phyloP scores from a whole-genome alignment of 768 basidiomycete species.

The Mycena vitilis region DNA sequence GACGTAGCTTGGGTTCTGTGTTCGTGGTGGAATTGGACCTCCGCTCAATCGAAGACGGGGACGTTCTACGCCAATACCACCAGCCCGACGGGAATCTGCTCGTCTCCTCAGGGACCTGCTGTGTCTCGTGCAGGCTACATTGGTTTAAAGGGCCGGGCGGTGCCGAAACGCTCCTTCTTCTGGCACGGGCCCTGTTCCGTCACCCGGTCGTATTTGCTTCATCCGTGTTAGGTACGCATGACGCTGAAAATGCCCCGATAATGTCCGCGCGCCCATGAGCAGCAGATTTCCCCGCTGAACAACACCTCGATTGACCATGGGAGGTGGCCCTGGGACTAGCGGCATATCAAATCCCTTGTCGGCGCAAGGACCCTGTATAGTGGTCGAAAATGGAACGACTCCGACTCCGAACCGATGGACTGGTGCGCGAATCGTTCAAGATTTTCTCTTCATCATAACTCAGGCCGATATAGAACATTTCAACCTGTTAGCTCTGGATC shows the following conservation, averaged over 20 bases:
- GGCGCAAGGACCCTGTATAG: conserved; percentile 43
- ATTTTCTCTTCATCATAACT: background rate
- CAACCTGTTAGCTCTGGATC: conserved; percentile 41
- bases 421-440: too few species aligned
- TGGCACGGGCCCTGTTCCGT: too few species aligned
- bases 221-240: too few species aligned
- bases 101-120: background rate
- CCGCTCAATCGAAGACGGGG: background rate
- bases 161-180: conserved; percentile 28
- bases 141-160: background rate
- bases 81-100: conserved; percentile 3
- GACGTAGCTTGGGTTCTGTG: conserved; percentile 4
- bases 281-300: background rate
- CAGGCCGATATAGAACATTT: conserved; percentile 31
- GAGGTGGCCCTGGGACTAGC: conserved; percentile 49
- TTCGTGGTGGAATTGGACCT: conserved; percentile 2
- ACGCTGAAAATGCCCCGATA: conserved; percentile 43
- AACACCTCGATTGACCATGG: conserved; percentile 42
- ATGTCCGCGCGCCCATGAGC: conserved; percentile 38
- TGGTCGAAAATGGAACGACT: conserved; percentile 29
- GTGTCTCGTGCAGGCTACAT: background rate
- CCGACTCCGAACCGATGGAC: too few species aligned
- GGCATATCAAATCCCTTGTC: conserved; percentile 44
- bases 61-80: conserved; percentile 7
- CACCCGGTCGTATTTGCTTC: too few species aligned